Evolutionary conservation across 495 filamentous ascomycete species (phyloP).

Genomic region (Lasiosphaeria ovina): DNA sequence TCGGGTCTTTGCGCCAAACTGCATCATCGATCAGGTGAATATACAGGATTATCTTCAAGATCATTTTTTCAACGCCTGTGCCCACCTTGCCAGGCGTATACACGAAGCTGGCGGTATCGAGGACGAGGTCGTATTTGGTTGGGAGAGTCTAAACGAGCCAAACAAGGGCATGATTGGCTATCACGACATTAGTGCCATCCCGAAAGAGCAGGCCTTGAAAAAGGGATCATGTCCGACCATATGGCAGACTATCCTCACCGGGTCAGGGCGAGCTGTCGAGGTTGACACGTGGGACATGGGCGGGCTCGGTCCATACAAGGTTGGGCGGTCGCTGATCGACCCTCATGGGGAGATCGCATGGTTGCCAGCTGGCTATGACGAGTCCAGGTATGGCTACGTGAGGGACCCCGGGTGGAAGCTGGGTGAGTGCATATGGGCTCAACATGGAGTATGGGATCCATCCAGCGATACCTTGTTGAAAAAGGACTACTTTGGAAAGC

Average conservation of each 20-base stretch:
- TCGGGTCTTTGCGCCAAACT: slow-evolving; percentile 91
- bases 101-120: slow-evolving; percentile 89
- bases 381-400: slow-evolving; percentile 85
- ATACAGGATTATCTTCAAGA: slow-evolving; percentile 94
- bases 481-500: slow-evolving; percentile 85
- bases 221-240: slow-evolving; percentile 92
- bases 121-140: slow-evolving; percentile 85
- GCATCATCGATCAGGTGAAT: slow-evolving; percentile 89
- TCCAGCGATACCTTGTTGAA: slow-evolving; percentile 69
- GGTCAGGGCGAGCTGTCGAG: slow-evolving; percentile 85
- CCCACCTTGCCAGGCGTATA: slow-evolving; percentile 77
- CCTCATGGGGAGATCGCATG: slow-evolving; percentile 83
- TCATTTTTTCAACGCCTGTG: slow-evolving; percentile 78
- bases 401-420: slow-evolving; percentile 86
- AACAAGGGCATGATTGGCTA: slow-evolving; percentile 86
- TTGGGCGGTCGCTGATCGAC: slow-evolving; percentile 78
- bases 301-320: slow-evolving; percentile 85
- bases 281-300: slow-evolving; percentile 92
- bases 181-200: slow-evolving; percentile 77
- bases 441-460: slow-evolving; percentile 94
- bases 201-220: slow-evolving; percentile 83
- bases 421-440: slow-evolving; percentile 93
- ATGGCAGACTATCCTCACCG: slow-evolving; percentile 89
- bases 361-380: slow-evolving; percentile 77
- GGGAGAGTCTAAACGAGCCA: slow-evolving; percentile 94